Evolutionary conservation across 2,329 filamentous ascomycete species (phyloP).

Genomic region (Scleromitrula shiraiana): DNA sequence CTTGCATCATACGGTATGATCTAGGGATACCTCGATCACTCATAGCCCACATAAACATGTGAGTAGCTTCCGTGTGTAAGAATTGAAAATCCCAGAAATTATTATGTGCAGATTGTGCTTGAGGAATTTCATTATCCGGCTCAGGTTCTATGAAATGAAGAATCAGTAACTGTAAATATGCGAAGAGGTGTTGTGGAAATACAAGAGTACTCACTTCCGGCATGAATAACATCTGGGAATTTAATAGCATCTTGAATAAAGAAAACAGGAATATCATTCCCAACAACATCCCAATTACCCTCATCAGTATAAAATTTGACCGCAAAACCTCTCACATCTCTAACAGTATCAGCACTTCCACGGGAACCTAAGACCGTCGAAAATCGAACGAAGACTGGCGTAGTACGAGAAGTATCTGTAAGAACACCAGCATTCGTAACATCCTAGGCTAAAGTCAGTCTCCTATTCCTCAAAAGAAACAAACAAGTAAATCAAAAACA

Average conservation of each 20-base stretch:
- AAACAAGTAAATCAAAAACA: background rate
- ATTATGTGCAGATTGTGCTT: constrained; percentile 64
- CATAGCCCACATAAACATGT: constrained; percentile 77
- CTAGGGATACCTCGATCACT: constrained; percentile 66
- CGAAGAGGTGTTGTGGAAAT: background rate
- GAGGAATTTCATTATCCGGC: constrained; percentile 61
- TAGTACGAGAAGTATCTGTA: constrained; percentile 59
- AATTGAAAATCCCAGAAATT: constrained; percentile 72
- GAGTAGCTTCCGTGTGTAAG: constrained; percentile 61
- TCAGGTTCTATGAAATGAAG: constrained; percentile 49
- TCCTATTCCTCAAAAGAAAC: background rate
- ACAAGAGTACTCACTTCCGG: constrained; percentile 27
- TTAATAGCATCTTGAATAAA: constrained; percentile 72
- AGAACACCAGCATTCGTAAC: constrained; percentile 56
- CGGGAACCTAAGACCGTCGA: constrained; percentile 70
- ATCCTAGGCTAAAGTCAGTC: background rate
- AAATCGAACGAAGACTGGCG: constrained; percentile 64
- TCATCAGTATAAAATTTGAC: constrained; percentile 72
- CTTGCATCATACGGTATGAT: constrained; percentile 78
- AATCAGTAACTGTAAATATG: constrained; percentile 21
- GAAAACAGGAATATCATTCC: constrained; percentile 69
- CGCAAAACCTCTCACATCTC: constrained; percentile 77
- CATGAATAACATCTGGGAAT: constrained; percentile 58
- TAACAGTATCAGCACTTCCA: constrained; percentile 71
- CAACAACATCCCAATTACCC: constrained; percentile 68